Evolutionary conservation across 2,329 filamentous ascomycete species (phyloP).

Genomic region (Grosmannia clavigera): DNA sequence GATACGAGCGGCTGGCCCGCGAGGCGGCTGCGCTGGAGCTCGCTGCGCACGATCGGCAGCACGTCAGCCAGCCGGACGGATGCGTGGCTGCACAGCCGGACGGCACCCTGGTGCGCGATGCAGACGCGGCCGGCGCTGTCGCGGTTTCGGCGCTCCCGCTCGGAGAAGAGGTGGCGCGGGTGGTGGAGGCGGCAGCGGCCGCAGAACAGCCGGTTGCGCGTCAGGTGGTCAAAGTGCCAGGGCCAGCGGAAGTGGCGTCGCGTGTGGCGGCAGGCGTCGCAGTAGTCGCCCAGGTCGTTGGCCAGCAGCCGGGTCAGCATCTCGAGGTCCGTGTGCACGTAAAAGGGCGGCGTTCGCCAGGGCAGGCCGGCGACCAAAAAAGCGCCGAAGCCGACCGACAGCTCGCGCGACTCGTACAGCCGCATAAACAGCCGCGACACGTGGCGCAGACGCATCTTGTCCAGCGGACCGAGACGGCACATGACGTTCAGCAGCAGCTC

Average conservation of each 20-base stretch:
- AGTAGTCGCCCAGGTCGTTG: not conserved
- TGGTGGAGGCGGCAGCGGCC: not conserved
- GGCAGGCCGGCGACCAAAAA: not conserved
- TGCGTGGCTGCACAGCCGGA: not conserved
- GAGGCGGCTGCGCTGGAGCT: not conserved
- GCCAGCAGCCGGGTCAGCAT: not conserved
- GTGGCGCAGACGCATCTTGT: not conserved
- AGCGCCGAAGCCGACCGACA: not conserved
- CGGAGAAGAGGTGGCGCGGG: not conserved
- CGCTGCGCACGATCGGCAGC: too few relatives aligned
- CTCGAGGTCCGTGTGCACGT: not conserved
- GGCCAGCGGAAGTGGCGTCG: not conserved
- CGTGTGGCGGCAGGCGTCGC: not conserved
- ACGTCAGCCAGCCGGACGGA: not conserved
- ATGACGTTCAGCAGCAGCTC: not conserved
- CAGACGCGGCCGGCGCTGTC: not conserved
- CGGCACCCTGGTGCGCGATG: not conserved
- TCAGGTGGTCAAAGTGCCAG: not conserved
- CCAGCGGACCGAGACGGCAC: not conserved
- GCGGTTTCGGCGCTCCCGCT: not conserved
- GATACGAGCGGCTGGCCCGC: too few relatives aligned
- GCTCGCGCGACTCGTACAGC: not conserved
- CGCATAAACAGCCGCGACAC: not conserved
- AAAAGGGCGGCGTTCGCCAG: not conserved
- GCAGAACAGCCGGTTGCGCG: not conserved